Percentiles rank a stretch among this genome's conserved stretches.
phyloP scores from a whole-genome alignment of 345 rosid species.

The Gossypium ekmanianum region DNA sequence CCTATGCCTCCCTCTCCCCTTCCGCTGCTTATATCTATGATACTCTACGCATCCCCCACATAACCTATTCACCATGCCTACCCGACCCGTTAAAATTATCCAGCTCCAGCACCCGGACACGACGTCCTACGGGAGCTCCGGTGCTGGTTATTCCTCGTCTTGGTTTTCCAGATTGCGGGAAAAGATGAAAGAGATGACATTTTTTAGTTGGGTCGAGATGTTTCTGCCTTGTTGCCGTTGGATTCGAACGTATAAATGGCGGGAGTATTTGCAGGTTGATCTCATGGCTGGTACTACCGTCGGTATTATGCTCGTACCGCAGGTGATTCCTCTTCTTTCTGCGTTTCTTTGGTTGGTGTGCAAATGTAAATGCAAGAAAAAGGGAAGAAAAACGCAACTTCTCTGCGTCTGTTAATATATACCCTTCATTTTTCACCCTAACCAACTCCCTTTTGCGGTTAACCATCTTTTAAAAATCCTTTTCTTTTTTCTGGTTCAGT shows the following conservation, averaged over 20 bases:
- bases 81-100: background rate
- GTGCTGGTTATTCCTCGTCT: slow-evolving; percentile 12
- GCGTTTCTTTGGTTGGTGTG: background rate
- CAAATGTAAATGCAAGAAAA: no score
- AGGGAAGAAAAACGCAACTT: no score
- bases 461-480: no score
- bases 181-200: slow-evolving; percentile 48
- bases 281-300: slow-evolving; percentile 93
- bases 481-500: no score
- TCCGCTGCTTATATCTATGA: background rate
- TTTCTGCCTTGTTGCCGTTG: slow-evolving; percentile 77
- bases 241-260: slow-evolving; percentile 79
- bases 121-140: background rate
- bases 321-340: slow-evolving; percentile 41
- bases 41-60: background rate
- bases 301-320: slow-evolving; percentile 96
- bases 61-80: background rate
- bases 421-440: no score
- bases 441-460: no score
- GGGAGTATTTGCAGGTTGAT: slow-evolving; percentile 72
- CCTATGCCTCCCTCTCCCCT: no score
- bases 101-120: background rate
- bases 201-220: slow-evolving; percentile 51
- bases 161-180: slow-evolving; percentile 40
- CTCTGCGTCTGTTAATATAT: no score